phyloP scores from a whole-genome alignment of 2,329 filamentous ascomycete species.

The Rhinocladiella similis region DNA sequence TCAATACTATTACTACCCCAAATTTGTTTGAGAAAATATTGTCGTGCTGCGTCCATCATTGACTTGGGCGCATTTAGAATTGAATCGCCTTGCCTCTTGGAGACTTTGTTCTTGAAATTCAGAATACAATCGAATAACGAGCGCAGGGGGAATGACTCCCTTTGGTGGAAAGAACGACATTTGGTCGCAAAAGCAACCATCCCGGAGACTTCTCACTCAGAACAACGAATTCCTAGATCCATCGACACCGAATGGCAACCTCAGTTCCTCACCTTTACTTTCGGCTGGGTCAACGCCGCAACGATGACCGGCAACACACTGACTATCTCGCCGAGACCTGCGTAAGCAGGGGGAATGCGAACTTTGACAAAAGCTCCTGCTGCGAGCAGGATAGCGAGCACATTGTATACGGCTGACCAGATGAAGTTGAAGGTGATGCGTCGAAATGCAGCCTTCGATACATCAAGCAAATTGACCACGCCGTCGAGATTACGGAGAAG shows the following conservation, averaged over 20 bases:
- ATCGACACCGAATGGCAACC: neutral
- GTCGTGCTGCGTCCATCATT: neutral
- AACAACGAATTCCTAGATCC: neutral
- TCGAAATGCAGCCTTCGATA: conserved; percentile 45
- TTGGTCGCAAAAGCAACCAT: neutral
- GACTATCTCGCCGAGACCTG: conserved; percentile 70
- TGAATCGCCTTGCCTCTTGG: neutral
- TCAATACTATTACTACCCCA: neutral
- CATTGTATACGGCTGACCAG: conserved; percentile 71
- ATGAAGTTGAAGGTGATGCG: conserved; percentile 66
- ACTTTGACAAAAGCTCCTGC: conserved; percentile 63
- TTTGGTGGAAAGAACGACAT: neutral
- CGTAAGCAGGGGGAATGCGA: conserved; percentile 62
- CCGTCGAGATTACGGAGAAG: conserved; percentile 62
- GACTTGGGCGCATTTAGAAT: neutral
- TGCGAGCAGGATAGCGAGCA: conserved; percentile 66
- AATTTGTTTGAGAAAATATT: neutral
- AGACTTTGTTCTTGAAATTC: neutral
- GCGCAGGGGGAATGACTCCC: neutral
- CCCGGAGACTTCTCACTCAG: neutral
- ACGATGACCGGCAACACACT: conserved; percentile 70
- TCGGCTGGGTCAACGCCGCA: conserved; percentile 49
- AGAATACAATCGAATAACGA: neutral
- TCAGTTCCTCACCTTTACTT: conserved; percentile 25
- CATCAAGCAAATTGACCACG: conserved; percentile 59